These are phyloP conservation scores for Penicillium rolfsii DNA, from an alignment of 2,329 filamentous ascomycete genomes.

Conservation along the genomic window DNA sequence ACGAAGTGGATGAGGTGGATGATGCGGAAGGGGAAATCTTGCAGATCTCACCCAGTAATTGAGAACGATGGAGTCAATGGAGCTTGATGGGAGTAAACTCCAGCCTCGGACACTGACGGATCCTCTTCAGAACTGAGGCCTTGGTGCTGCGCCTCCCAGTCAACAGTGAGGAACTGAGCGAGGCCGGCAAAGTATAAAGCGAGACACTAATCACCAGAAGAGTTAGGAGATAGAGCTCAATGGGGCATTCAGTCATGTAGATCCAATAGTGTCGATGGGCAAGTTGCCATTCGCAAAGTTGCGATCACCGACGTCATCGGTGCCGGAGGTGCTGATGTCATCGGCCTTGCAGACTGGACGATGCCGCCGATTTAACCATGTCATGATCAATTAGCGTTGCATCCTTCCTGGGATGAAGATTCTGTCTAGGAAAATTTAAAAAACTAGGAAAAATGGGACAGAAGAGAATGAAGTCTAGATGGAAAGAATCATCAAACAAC, in stretches of 20 bases:
- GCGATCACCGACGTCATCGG: constrained; percentile 33
- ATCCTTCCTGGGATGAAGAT: constrained; percentile 1
- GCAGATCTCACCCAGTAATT: background rate
- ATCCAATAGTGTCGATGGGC: constrained; percentile 19
- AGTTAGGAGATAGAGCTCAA: background rate
- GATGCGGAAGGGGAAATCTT: background rate
- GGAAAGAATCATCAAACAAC: background rate
- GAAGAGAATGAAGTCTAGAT: no score
- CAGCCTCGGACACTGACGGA: background rate
- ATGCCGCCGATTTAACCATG: constrained; percentile 19
- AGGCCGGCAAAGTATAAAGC: background rate
- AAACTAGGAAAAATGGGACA: background rate
- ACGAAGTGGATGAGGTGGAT: background rate
- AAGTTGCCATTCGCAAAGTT: constrained; percentile 5
- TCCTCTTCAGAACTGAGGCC: background rate
- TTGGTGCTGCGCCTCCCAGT: constrained; percentile 6
- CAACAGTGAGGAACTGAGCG: background rate
- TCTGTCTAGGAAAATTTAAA: background rate
- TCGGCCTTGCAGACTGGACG: constrained; percentile 11
- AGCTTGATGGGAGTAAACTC: constrained; percentile 2
- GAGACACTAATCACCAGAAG: background rate
- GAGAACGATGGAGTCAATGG: constrained; percentile 4
- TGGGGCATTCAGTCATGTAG: background rate
- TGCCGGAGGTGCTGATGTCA: constrained; percentile 26
- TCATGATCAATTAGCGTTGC: constrained; percentile 24